Percentiles rank a stretch among this genome's conserved stretches.
These are phyloP conservation scores for Lachnellula cervina DNA, from an alignment of 2,329 filamentous ascomycete species.

Conservation along the genomic window DNA sequence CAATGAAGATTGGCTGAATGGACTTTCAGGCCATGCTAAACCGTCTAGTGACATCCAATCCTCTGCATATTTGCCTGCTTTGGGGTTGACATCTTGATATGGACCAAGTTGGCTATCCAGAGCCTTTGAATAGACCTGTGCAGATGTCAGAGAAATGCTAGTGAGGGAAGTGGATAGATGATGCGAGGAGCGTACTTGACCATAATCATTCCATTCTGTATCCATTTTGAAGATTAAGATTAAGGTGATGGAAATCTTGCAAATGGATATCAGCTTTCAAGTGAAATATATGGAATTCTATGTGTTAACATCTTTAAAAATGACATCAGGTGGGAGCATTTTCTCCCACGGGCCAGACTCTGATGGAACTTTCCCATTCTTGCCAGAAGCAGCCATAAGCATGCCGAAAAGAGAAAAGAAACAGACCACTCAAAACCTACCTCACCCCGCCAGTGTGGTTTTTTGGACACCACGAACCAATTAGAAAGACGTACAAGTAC, in stretches of 20 bases:
- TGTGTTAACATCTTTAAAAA: too few relatives aligned
- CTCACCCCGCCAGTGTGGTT: too few relatives aligned
- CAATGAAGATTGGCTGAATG: not conserved
- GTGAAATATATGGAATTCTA: too few relatives aligned
- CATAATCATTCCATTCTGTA: not conserved
- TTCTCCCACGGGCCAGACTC: too few relatives aligned
- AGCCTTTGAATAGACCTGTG: not conserved
- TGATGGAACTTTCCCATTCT: too few relatives aligned
- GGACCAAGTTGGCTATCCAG: not conserved
- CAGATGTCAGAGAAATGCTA: not conserved
- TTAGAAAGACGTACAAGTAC: too few relatives aligned
- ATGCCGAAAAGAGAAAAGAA: too few relatives aligned
- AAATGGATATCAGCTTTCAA: too few relatives aligned
- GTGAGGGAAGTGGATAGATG: not conserved
- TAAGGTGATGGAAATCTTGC: not conserved
- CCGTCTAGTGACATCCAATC: not conserved
- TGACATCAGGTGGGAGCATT: too few relatives aligned
- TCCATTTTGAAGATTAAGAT: not conserved
- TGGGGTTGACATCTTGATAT: not conserved
- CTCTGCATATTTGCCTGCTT: not conserved
- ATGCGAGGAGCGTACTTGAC: not conserved
- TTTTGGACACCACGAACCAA: too few relatives aligned
- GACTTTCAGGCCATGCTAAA: not conserved
- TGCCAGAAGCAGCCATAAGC: too few relatives aligned
- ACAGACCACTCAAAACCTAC: too few relatives aligned